These are phyloP conservation scores for Ganoderma boninense DNA, from an alignment of 1,284 basidiomycete genomes.

Conservation along the genomic window DNA sequence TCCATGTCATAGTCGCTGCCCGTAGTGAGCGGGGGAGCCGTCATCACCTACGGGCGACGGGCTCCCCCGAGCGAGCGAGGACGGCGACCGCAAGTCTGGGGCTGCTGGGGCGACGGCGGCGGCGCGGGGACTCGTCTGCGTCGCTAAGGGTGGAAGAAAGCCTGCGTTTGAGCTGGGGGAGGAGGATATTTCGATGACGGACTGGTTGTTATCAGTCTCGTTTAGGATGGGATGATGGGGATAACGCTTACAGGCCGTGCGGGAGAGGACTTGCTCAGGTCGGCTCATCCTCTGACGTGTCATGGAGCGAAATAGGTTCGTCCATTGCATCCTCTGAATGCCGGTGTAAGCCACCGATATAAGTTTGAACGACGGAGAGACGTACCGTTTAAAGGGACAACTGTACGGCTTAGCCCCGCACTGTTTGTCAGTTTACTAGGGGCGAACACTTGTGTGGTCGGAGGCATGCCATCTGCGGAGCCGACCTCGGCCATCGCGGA, in stretches of 20 bases:
- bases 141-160: slow-evolving; percentile 22
- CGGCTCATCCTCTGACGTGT: slow-evolving; percentile 24
- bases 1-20: neutral
- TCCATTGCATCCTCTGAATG: slow-evolving; percentile 9
- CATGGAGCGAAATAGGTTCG: slow-evolving; percentile 26
- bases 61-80: slow-evolving; percentile 11
- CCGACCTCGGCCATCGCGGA: slow-evolving; percentile 3
- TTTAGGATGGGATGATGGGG: neutral
- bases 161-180: slow-evolving; percentile 40
- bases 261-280: slow-evolving; percentile 16
- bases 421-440: slow-evolving; percentile 44
- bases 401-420: neutral
- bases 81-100: neutral
- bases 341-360: neutral
- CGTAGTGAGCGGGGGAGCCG: neutral
- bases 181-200: slow-evolving; percentile 10
- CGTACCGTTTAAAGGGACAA: slow-evolving; percentile 7
- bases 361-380: neutral
- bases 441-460: slow-evolving; percentile 48
- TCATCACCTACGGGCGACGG: slow-evolving; percentile 24
- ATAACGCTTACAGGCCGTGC: slow-evolving; percentile 22
- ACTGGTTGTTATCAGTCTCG: slow-evolving; percentile 42
- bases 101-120: slow-evolving; percentile 12
- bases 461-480: slow-evolving; percentile 33
- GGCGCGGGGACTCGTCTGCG: slow-evolving; percentile 15